phyloP scores from a whole-genome alignment of 129 eudicot species.

The Artemisia annua region DNA sequence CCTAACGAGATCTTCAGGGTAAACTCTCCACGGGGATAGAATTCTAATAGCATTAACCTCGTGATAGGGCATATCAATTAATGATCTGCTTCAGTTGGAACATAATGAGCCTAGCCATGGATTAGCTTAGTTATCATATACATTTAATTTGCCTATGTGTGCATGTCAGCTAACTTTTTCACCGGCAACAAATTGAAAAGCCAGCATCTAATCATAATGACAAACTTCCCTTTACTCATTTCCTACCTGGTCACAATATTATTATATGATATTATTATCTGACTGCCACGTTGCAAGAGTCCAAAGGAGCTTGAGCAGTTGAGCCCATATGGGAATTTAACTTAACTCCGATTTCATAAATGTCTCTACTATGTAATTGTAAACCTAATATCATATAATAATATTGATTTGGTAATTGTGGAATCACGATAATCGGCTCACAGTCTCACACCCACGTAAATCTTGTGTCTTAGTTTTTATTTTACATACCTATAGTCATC shows the following conservation, averaged over 20 bases:
- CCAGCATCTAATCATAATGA: conserved; percentile 1
- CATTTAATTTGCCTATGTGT: neutral
- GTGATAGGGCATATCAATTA: neutral
- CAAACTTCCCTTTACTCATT: neutral
- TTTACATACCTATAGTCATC: too few relatives aligned
- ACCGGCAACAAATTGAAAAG: neutral
- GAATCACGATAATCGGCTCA: too few relatives aligned
- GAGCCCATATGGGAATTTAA: too few relatives aligned
- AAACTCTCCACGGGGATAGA: conserved; percentile 8
- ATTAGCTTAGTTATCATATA: neutral
- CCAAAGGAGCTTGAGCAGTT: too few relatives aligned
- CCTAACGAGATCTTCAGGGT: conserved; percentile 3
- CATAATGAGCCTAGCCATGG: neutral
- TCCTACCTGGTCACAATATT: conserved; percentile 1
- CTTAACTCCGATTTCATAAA: too few relatives aligned
- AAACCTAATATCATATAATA: too few relatives aligned
- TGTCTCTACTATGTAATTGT: too few relatives aligned
- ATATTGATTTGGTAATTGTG: too few relatives aligned
- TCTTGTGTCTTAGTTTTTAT: too few relatives aligned
- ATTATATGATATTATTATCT: too few relatives aligned
- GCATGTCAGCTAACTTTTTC: neutral
- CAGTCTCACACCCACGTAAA: too few relatives aligned
- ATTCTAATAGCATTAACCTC: conserved; percentile 3
- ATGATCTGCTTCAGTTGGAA: conserved; percentile 1
- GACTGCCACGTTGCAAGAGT: too few relatives aligned